Base-by-base conservation (phyloP, 495 filamentous ascomycete species). In the Daldinia grandis region DNA sequence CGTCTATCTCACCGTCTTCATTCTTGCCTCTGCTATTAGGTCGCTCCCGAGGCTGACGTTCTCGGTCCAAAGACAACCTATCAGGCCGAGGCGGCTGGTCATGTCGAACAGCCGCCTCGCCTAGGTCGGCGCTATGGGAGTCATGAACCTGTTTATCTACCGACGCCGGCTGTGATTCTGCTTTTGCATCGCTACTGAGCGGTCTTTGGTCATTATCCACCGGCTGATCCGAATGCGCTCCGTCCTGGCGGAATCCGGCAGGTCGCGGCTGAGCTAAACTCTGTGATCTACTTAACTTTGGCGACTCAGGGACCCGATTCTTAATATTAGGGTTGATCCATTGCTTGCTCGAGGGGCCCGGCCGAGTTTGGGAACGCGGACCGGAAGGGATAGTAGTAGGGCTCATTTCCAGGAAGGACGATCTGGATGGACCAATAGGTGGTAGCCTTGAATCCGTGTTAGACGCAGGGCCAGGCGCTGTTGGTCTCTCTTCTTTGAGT, bases 311-410 rank as follows among this genome's bases (percentile, higher is more conserved):
- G 2, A 76, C 71, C 31, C 84, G 82, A 71, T 82, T 80, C 14
- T 77, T 76, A 3, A 84, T 74, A 12, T 81, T 79, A 5, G 88
- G 84, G 54, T 88, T 89, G 60, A 87, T 83, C 88, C 88, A 91
- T 73, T 86, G 87, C 59, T 89, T 89, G 64, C 84, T 88, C 2
- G 81, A 81, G 8, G 79, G 80, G 17, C 80, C 76, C 5, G 76
- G 78, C 19, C 85, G 84, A 24, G 57, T 65, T 38, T 81, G 81
- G 9, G 86, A 86, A 28, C 88, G 85, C 28, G 88, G 87, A 3
- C 87, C 88, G 0, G 85, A 84, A 12, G 88, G 88, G 27, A 74
- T 74, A 50, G 89, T 87, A 31, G 79, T 81, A 12, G 86, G 84
- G 55, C 83, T 81, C 54, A 82, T 81, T 75, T 88, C 85, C 5